Base-by-base conservation (phyloP, 805 yeast genomes). In the Metschnikowia similis region DNA sequence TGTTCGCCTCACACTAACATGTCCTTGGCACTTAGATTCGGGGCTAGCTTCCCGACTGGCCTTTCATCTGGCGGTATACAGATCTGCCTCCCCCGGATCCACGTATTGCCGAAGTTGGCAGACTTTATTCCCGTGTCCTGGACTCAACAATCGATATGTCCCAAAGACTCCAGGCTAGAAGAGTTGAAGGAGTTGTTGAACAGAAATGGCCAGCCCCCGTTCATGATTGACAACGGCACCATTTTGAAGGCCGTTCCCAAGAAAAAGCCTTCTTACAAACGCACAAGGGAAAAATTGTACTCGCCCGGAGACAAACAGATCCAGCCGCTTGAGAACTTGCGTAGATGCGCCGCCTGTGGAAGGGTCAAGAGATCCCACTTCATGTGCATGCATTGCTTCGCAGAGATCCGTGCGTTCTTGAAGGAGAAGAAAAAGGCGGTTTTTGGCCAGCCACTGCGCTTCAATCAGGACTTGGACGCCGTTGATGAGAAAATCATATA, bases 301-400 rank as follows among this genome's bases (percentile, higher is more conserved):
- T 90, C 89, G 7, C 89, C 92, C 4, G 95, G 88, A 9, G 78
- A 82, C 50, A 92, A 89, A 66, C 94, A 90, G 59, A 73, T 88
- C 57, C 82, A 87, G 65, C 83, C 84, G 45, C 76, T 87, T 56
- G 80, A 83, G 49, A 85, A 88, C 64, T 74, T 94, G 61, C 89
- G 86, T 54, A 81, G 96, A 66, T 92, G 99, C 66, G 97, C 98
- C 2, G 85, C 96, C 0, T 92, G 99, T 72, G 99, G 99, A 40
- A 85, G 87, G 54, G 85, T 82, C 59, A 94, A 92, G 71, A 79
- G 97, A 63, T 83, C 94, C 1, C 96, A 94, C 67, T 83, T 90
- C 50, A 75, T 92, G 60, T 92, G 99, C 70, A 89, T 89, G 95
- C 81, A 87, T 62, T 92, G 99, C 72, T 91, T 89, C 50, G 81